A percentile compares a stretch with the other conserved stretches of the same genome.
Conservation (phyloP, 805 yeast genomes). For the Pichia occidentalis region DNA sequence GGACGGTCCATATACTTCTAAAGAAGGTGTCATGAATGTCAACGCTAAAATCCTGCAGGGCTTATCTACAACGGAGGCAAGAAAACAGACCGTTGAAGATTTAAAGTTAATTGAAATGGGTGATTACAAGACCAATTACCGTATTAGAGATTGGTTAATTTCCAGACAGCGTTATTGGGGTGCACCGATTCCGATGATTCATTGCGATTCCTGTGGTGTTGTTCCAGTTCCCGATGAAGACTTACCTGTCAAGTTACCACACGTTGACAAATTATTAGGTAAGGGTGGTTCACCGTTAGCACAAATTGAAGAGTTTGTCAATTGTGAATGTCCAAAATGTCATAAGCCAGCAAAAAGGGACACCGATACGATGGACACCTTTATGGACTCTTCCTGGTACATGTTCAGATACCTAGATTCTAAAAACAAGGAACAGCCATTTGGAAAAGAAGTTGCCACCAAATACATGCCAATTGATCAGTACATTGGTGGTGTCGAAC, state of each 20-base stretch:
- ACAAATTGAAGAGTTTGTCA: slow-evolving; percentile 57
- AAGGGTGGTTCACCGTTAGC: slow-evolving; percentile 66
- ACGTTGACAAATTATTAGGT: slow-evolving; percentile 35
- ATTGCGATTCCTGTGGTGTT: slow-evolving; percentile 78
- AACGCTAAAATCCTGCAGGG: slow-evolving; percentile 49
- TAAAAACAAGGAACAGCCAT: slow-evolving; percentile 49
- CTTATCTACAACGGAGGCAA: slow-evolving; percentile 44
- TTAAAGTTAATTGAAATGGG: slow-evolving; percentile 41
- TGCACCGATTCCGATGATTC: slow-evolving; percentile 93
- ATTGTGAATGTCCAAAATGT: slow-evolving; percentile 79
- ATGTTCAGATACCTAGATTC: slow-evolving; percentile 80
- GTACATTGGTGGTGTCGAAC: slow-evolving; percentile 94
- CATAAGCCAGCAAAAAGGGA: slow-evolving; percentile 70
- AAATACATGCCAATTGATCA: slow-evolving; percentile 74
- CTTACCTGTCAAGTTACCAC: slow-evolving; percentile 77
- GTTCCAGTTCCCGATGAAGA: slow-evolving; percentile 89
- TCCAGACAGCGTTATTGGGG: slow-evolving; percentile 98
- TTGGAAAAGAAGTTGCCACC: slow-evolving; percentile 43
- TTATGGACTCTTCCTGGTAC: slow-evolving; percentile 98
- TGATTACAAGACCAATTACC: slow-evolving; percentile 42
- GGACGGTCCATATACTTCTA: slow-evolving; percentile 31
- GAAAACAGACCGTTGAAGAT: slow-evolving; percentile 35
- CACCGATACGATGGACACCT: slow-evolving; percentile 98
- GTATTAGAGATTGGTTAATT: slow-evolving; percentile 88
- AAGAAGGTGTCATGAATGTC: slow-evolving; percentile 42